Conservation (phyloP, 805 yeast genomes). For the Starmerella asiatica region DNA sequence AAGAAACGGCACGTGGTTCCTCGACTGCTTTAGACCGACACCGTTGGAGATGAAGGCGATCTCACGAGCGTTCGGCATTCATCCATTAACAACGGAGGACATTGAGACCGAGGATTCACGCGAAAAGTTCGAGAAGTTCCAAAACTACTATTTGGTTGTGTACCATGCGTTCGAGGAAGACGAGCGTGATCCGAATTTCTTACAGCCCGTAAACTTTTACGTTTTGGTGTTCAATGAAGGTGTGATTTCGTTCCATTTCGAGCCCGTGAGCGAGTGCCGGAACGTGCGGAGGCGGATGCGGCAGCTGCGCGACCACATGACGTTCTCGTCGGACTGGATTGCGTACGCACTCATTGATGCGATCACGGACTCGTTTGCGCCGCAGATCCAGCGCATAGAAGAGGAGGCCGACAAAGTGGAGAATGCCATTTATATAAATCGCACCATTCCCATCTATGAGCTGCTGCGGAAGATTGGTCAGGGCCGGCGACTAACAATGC, state of each 20-base stretch:
- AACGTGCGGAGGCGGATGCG: constrained; percentile 51
- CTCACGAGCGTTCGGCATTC: constrained; percentile 90
- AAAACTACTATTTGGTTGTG: constrained; percentile 83
- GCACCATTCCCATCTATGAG: constrained; percentile 15
- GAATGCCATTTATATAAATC: constrained; percentile 68
- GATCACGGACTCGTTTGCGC: constrained; percentile 52
- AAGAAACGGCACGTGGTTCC: constrained; percentile 84
- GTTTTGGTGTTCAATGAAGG: constrained; percentile 51
- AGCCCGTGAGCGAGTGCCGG: constrained; percentile 45
- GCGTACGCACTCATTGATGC: constrained; percentile 55
- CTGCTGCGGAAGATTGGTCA: constrained; percentile 80
- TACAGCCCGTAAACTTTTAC: constrained; percentile 49
- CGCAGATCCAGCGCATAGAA: constrained; percentile 45
- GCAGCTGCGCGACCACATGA: constrained; percentile 48
- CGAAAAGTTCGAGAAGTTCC: constrained; percentile 89
- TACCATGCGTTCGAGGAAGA: constrained; percentile 94
- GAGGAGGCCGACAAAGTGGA: constrained; percentile 54
- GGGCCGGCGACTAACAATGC: constrained; percentile 83
- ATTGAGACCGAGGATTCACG: constrained; percentile 92
- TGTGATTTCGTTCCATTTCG: constrained; percentile 44
- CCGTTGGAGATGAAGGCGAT: constrained; percentile 87
- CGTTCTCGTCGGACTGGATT: constrained; percentile 50
- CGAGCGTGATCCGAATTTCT: constrained; percentile 45
- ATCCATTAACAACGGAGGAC: constrained; percentile 96
- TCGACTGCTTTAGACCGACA: constrained; percentile 87